Evolutionary conservation across 495 filamentous ascomycete genomes (phyloP).

Genomic region (Penicillium taxi): DNA sequence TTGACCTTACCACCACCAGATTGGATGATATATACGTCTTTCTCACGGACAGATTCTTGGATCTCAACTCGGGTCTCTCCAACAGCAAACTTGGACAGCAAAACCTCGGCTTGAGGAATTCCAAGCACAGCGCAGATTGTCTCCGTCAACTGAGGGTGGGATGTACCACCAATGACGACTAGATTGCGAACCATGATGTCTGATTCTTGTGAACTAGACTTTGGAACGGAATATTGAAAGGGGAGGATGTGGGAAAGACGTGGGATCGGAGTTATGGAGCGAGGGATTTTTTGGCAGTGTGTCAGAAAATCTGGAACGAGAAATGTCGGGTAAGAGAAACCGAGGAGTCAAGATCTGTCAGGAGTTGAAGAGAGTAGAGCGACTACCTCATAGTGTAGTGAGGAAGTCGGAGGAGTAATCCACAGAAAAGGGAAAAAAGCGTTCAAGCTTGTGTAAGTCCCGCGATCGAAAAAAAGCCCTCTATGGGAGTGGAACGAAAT

Average conservation of each 20-base stretch:
- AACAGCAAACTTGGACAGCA: conserved; percentile 84
- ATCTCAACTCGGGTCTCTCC: conserved; percentile 95
- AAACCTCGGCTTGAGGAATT: conserved; percentile 70
- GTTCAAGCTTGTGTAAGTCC: conserved; percentile 28
- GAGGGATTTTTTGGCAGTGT: conserved; percentile 25
- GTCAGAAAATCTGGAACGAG: conserved; percentile 24
- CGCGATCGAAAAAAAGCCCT: conserved; percentile 33
- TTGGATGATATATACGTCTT: conserved; percentile 97
- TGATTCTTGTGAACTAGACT: conserved; percentile 5
- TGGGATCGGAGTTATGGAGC: conserved; percentile 10
- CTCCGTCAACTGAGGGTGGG: conserved; percentile 80
- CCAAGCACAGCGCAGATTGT: conserved; percentile 81
- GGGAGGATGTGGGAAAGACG: conserved; percentile 4
- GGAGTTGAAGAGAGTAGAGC: conserved; percentile 16
- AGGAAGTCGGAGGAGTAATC: conserved; percentile 12
- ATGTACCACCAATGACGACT: conserved; percentile 86
- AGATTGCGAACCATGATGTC: conserved; percentile 85
- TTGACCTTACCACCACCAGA: conserved; percentile 86
- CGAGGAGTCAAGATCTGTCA: background rate
- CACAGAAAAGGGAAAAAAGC: conserved; percentile 23
- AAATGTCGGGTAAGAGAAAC: conserved; percentile 22
- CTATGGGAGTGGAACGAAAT: conserved; percentile 24
- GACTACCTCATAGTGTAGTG: conserved; percentile 35
- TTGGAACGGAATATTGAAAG: conserved; percentile 7
- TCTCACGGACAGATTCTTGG: conserved; percentile 87